Evolutionary conservation across 352 stramenopile species (phyloP).

Genomic region (Ophiocytium majus): DNA sequence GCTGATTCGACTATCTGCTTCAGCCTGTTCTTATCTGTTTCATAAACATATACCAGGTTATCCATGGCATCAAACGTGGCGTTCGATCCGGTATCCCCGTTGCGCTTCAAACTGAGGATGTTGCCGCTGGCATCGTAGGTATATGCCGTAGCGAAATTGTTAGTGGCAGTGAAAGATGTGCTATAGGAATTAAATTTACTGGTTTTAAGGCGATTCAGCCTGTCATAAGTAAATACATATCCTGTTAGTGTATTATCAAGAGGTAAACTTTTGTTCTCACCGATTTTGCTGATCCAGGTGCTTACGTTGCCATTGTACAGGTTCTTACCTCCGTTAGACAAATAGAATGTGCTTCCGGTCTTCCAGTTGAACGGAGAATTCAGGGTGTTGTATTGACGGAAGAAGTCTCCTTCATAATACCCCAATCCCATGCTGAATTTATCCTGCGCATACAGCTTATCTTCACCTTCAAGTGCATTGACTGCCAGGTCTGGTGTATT

Average conservation of each 20-base stretch:
- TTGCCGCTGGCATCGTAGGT: background rate
- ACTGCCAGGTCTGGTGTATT: background rate
- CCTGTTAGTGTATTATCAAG: background rate
- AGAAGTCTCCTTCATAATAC: constrained; percentile 1
- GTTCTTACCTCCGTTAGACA: background rate
- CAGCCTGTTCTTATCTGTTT: background rate
- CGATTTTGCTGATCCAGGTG: background rate
- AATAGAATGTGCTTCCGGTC: background rate
- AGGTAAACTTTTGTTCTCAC: background rate
- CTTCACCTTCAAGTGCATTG: background rate
- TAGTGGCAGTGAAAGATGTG: background rate
- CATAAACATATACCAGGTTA: background rate
- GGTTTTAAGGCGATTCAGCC: background rate
- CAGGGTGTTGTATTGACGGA: background rate
- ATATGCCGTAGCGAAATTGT: constrained; percentile 4
- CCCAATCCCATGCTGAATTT: background rate
- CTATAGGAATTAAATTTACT: background rate
- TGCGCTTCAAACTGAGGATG: background rate
- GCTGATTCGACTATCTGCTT: background rate
- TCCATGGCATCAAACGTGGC: background rate
- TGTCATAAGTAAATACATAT: background rate
- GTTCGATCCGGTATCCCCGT: background rate
- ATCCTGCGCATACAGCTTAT: background rate
- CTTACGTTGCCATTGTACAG: constrained; percentile 3
- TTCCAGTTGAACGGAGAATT: background rate